Evolutionary conservation across 179 eudicot genomes (phyloP).

Genomic region (Beta macrorhiza): DNA sequence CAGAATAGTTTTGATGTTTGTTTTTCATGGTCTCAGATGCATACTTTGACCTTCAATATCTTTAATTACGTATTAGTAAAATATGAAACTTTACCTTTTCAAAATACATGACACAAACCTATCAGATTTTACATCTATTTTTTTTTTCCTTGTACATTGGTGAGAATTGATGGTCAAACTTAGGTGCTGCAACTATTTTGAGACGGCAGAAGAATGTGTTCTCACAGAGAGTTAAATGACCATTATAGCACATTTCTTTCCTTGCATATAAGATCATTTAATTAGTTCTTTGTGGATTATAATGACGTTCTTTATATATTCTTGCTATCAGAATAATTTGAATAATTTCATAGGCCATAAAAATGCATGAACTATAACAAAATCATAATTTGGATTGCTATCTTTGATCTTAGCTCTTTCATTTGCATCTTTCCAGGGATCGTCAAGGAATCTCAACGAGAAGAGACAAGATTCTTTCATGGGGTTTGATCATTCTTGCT

Average conservation of each 20-base stretch:
- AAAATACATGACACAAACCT: too few species aligned
- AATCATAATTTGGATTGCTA: background rate
- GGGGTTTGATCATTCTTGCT: constrained; percentile 62
- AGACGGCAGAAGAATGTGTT: too few species aligned
- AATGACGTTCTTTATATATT: background rate
- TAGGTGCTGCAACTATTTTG: too few species aligned
- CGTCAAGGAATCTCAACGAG: constrained; percentile 45
- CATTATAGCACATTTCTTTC: background rate
- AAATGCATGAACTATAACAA: background rate
- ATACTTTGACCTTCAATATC: too few species aligned
- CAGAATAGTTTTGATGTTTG: background rate
- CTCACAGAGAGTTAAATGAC: background rate
- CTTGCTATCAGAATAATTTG: background rate
- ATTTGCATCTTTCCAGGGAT: constrained; percentile 44
- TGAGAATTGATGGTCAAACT: too few species aligned
- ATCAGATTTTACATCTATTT: too few species aligned
- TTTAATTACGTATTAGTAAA: too few species aligned
- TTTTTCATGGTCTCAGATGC: too few species aligned
- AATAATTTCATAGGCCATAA: background rate
- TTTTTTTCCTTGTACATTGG: too few species aligned
- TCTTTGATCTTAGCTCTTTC: background rate
- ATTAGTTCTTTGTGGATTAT: background rate
- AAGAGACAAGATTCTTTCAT: constrained; percentile 54
- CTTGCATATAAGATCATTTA: background rate
- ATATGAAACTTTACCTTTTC: too few species aligned